A percentile compares a stretch with the other conserved stretches of the same genome.
Evolutionary conservation across 2,329 filamentous ascomycete species (phyloP).

Genomic region (Amauroascus verrucosus): DNA sequence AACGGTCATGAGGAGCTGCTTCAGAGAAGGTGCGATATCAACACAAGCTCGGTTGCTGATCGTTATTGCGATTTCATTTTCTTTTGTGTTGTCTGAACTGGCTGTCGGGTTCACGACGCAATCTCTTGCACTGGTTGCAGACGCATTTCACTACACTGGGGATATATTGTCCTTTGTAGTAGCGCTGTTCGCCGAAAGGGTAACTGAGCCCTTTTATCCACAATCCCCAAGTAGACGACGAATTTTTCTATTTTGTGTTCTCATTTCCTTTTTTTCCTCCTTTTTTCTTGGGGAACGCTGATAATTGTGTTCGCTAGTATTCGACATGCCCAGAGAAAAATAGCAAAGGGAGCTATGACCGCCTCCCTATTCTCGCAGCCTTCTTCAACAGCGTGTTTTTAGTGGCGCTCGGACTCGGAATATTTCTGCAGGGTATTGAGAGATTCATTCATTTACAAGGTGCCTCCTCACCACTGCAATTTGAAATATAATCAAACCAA

Average conservation of each 20-base stretch:
- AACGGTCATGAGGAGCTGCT: background rate
- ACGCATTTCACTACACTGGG: slow-evolving; percentile 67
- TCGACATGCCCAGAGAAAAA: slow-evolving; percentile 5
- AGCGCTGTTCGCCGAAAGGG: slow-evolving; percentile 13
- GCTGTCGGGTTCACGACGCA: slow-evolving; percentile 58
- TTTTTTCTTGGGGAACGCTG: too few species aligned
- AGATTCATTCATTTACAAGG: slow-evolving; percentile 51
- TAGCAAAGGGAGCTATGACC: slow-evolving; percentile 3
- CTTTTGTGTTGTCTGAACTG: slow-evolving; percentile 14
- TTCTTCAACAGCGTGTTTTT: slow-evolving; percentile 76
- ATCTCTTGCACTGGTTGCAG: slow-evolving; percentile 62
- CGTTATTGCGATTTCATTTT: slow-evolving; percentile 14
- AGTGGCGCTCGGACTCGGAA: slow-evolving; percentile 59
- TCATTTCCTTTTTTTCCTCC: too few species aligned
- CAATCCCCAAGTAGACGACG: background rate
- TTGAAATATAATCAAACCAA: too few species aligned
- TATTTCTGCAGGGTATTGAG: slow-evolving; percentile 63
- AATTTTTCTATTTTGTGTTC: too few species aligned
- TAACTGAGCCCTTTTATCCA: background rate
- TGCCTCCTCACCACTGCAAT: slow-evolving; percentile 23
- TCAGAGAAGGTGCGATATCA: background rate
- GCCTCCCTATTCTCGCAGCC: slow-evolving; percentile 12
- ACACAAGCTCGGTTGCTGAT: slow-evolving; percentile 13
- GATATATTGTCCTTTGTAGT: slow-evolving; percentile 14
- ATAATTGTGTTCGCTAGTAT: too few species aligned